Conservation (phyloP, 208 protist species). For the Balamuthia mandrillaris region DNA sequence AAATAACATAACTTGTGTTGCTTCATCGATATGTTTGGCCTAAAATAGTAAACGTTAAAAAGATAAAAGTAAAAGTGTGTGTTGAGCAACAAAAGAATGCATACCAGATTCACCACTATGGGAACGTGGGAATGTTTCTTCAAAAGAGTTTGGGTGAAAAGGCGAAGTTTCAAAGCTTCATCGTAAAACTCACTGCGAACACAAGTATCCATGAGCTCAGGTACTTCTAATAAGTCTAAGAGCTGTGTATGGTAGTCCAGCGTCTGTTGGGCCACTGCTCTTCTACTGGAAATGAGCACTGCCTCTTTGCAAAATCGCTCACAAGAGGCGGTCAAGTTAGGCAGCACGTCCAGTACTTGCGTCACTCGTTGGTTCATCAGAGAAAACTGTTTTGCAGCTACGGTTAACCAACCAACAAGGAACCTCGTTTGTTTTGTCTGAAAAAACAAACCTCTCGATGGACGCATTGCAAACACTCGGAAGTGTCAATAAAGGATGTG, state of each 20-base stretch:
- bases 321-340: background rate
- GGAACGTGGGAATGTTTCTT: conserved; percentile 11
- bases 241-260: conserved; percentile 46
- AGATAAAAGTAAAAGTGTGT: no score
- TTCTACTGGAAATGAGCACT: background rate
- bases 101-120: no score
- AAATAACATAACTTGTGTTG: conserved; percentile 33
- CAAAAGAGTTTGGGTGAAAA: background rate
- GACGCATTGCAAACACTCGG: conserved; percentile 29
- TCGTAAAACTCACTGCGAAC: conserved; percentile 54
- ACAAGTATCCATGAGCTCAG: conserved; percentile 56
- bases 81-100: no score
- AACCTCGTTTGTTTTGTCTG: background rate
- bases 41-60: no score
- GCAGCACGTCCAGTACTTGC: conserved; percentile 17
- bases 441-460: background rate
- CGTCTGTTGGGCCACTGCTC: background rate
- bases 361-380: background rate
- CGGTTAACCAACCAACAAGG: background rate
- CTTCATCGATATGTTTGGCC: background rate
- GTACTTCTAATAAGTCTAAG: conserved; percentile 52
- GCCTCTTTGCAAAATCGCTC: conserved; percentile 9
- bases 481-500: conserved; percentile 49
- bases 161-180: conserved; percentile 47
- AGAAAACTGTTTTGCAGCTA: background rate